A percentile compares a stretch with the other conserved stretches of the same genome.
Conservation (phyloP, 1,284 basidiomycete species). For the Leccinum subatratum region DNA sequence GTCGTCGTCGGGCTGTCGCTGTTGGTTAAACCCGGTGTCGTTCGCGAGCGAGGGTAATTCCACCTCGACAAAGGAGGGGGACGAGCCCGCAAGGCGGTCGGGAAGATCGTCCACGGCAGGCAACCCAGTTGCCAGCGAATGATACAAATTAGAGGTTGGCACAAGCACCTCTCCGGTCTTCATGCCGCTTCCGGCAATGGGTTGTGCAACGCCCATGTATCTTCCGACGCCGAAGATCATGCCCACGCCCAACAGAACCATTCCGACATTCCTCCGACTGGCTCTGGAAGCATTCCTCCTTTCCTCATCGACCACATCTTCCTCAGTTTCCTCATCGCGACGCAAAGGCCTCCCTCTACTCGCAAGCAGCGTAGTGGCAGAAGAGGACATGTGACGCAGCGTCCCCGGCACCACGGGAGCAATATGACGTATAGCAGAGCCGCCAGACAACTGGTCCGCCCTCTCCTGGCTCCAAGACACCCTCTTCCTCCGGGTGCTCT, state of each 20-base stretch:
- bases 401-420: slow-evolving; percentile 31
- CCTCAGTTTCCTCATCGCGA: slow-evolving; percentile 33
- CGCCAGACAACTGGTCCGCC: slow-evolving; percentile 25
- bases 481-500: slow-evolving; percentile 51
- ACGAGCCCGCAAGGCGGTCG: neutral
- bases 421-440: slow-evolving; percentile 32
- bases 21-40: slow-evolving; percentile 17
- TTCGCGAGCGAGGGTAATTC: slow-evolving; percentile 21
- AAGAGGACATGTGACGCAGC: slow-evolving; percentile 30
- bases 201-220: slow-evolving; percentile 34
- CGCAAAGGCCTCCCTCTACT: slow-evolving; percentile 46
- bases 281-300: slow-evolving; percentile 49
- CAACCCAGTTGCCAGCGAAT: slow-evolving; percentile 6
- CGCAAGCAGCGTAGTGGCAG: slow-evolving; percentile 24
- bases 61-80: slow-evolving; percentile 14
- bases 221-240: slow-evolving; percentile 63
- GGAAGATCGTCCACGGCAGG: slow-evolving; percentile 8
- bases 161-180: slow-evolving; percentile 34
- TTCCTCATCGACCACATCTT: slow-evolving; percentile 27
- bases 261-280: slow-evolving; percentile 57
- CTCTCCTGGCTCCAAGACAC: slow-evolving; percentile 68
- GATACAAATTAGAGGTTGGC: slow-evolving; percentile 24
- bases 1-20: slow-evolving; percentile 30
- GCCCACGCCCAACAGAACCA: slow-evolving; percentile 71
- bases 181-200: slow-evolving; percentile 24